Base-by-base conservation (phyloP, 2,329 filamentous ascomycete species). In the Diaporthe citrichinensis region DNA sequence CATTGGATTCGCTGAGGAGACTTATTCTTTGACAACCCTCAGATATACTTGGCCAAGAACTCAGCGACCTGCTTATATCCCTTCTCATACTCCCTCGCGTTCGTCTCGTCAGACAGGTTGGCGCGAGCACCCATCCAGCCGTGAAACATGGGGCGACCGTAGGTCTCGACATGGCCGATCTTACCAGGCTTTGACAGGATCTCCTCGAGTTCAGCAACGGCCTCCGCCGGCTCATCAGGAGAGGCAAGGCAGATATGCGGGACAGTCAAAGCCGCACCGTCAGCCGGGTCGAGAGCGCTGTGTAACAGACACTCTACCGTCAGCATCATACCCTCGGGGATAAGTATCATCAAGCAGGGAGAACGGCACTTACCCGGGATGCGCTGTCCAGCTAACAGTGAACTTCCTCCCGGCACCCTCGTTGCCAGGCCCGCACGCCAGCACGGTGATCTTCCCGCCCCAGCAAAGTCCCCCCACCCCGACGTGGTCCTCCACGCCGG, bases 71-170 rank as follows among this genome's bases (percentile, higher is more conserved):
- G 85, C 76, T 85, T 83, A 76, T 89, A 89, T 59, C 89, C 88
- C 36, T 87, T 83, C 79, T 86, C 84, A 78, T 85, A 90, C 80
- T 89, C 87, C 67, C 81, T 84, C 79, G 83, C 82, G 67, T 86
- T 87, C 58, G 84, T 84, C 75, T 85, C 82, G 41, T 88, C 82
- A 15, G 85, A 82, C 15, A 90, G 79, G 69, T 90, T 82, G 1
- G 86, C 84, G 34, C 89, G 82, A 1, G 89, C 88, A 9, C 87
- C 88, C 89, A 91, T 91, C 88, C 88, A 91, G n/a, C 90, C 90
- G 78, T 91, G 90, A 78, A 85, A 84, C 85, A 89, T 90, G 69
- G 82, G 86, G 6, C 72, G 75, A 1, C 75, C 71, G 78, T 89
- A 91, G 1, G 84, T 89, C 79, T 89, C 87, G 20, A 90, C 85